Evolutionary conservation across 352 stramenopile species (phyloP).

Genomic region (Phytophthora ohioensis): DNA sequence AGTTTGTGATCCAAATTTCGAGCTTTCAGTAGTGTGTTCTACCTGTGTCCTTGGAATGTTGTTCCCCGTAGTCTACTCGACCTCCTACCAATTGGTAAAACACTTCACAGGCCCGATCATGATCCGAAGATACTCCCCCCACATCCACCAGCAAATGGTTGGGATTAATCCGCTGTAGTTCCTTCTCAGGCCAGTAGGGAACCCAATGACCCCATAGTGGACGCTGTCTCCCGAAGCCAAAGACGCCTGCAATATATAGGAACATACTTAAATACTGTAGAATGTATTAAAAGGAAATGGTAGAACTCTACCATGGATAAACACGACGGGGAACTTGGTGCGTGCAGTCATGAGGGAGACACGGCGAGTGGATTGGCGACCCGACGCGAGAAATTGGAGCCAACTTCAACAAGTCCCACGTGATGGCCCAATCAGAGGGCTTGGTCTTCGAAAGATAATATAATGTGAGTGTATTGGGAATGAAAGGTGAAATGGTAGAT

Average conservation of each 20-base stretch:
- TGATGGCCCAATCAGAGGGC: neutral
- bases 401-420: slow-evolving; percentile 18
- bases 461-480: no score
- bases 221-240: slow-evolving; percentile 58
- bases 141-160: slow-evolving; percentile 75
- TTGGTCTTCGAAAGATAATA: no score
- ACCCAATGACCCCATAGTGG: slow-evolving; percentile 56
- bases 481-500: no score
- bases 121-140: slow-evolving; percentile 66
- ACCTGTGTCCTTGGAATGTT: slow-evolving; percentile 44
- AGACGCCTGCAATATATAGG: slow-evolving; percentile 44
- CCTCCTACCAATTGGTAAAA: slow-evolving; percentile 76
- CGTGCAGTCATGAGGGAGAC: slow-evolving; percentile 31
- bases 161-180: slow-evolving; percentile 53
- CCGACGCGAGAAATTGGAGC: neutral
- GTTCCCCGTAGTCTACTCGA: slow-evolving; percentile 67
- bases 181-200: slow-evolving; percentile 67
- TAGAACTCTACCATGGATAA: slow-evolving; percentile 60
- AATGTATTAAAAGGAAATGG: neutral
- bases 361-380: slow-evolving; percentile 1
- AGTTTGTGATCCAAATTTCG: slow-evolving; percentile 10
- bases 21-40: neutral
- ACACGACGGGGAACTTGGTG: slow-evolving; percentile 66
- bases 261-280: neutral
- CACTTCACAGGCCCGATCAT: slow-evolving; percentile 71